Evolutionary conservation across 805 yeast species (phyloP), one percentile per base, ranked within the genome.

Genomic region (Spathaspora hagerdaliae): DNA sequence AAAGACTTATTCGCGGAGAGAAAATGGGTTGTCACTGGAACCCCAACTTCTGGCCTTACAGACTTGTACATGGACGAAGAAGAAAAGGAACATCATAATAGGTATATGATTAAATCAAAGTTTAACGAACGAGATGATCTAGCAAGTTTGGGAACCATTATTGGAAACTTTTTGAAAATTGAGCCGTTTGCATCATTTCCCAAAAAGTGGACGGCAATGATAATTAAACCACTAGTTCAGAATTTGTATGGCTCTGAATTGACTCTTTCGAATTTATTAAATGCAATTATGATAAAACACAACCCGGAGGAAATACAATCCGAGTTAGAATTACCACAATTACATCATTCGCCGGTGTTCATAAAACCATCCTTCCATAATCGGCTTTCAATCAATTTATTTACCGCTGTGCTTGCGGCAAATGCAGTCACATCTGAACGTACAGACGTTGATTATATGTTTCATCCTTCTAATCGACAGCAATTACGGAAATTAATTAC

Each of bases 371-470:
- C 88, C 0, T 75, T 64, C 51, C 83, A 80, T 50, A 83, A 84
- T 56, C 78, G 71, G 52, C 50, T 83, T 9, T 75, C 88, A 0
- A 69, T 84, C 14, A 83, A 84, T 56, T 61, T 84, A 8, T 84
- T 84, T 55, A 75, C 79, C 7, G 79, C 87, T 0, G 87, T 83
- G 1, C 64, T 84, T 38, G 87, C 88, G 1, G 80, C 82, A 2
- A 84, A 84, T 65, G 87, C 90, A 0, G 85, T 84, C 2, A 79
- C 88, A 5, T 83, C 89, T 0, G 88, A 83, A 55, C 62, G 89
- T 41, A 73, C 69, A 5, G 91, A 78, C 51, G 69, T 73, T 24
- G 90, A 84, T 59, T 84, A 81, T 59, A 82, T 84, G 87, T 84
- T 84, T 56, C 83, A 83, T 65, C 76, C 81, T 0, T 60, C 75